Evolutionary conservation across 2,329 filamentous ascomycete genomes (phyloP), one percentile per base, ranked within the genome.

Genomic region (Zasmidium angulare): DNA sequence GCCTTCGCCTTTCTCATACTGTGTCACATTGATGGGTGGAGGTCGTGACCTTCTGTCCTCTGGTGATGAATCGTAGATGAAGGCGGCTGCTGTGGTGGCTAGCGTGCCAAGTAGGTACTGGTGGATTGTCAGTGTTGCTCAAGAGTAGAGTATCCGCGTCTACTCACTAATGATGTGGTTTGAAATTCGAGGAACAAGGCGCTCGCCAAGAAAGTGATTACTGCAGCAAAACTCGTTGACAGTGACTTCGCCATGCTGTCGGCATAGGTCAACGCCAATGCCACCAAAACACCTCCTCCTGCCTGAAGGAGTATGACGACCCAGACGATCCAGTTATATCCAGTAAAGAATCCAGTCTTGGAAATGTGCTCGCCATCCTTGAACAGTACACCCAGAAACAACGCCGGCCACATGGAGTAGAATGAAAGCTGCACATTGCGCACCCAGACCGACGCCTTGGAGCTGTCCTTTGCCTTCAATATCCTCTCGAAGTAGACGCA

Each of bases 201-300:
- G 71, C 92, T 96, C 54, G 90, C 90, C 14, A 97, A 66, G 64
- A 93, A 92, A 72, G 90, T 96, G 52, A 97, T 78, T 57, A 97
- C 81, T 62, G 98, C 96, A 70, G 91, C 96, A 63, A 96, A 90
- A 69, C 90, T 95, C 3, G 92, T 93, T 3, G 93, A 92, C 76
- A 96, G 93, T 72, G 95, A 96, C 80, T 96, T 96, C 60, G 91
- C 88, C 72, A 96, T 96, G 70, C 95, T 96, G 77, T 95, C 89
- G 3, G 89, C 87, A 71, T 91, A 90, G 63, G 89, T 90, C 74
- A 95, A 89, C 72, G 89, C 90, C 61, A 95, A 82, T 1, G 89
- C 89, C 10, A 91, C 88, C n/a, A 96, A 78, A 24, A 98, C 84
- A 22, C 93, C 95, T 29, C 93, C 93, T 36, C 88, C 77, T 0